phyloP scores from a whole-genome alignment of 2,329 filamentous ascomycete species.

The Arthrocladium fulminans region DNA sequence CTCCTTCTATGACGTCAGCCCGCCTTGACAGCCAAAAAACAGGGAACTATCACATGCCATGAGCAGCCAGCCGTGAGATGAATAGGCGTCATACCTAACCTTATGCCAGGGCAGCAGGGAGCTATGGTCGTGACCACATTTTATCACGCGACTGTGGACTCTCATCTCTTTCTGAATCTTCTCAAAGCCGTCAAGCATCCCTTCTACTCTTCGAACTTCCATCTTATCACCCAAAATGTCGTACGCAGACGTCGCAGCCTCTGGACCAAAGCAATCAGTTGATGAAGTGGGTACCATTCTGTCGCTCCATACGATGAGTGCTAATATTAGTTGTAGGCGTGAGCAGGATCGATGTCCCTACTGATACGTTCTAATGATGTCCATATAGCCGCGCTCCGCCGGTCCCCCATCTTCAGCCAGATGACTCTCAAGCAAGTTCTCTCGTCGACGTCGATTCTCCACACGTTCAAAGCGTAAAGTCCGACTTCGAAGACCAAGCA shows the following conservation, averaged over 20 bases:
- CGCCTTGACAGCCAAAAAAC: too few relatives aligned
- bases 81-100: background rate
- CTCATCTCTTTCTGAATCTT: too few relatives aligned
- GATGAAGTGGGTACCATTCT: conserved; percentile 34
- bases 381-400: conserved; percentile 33
- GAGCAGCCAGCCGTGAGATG: too few relatives aligned
- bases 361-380: background rate
- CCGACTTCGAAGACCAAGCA: conserved; percentile 34
- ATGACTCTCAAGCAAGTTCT: conserved; percentile 32
- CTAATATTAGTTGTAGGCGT: conserved; percentile 10
- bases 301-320: background rate
- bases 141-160: too few relatives aligned
- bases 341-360: background rate
- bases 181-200: background rate
- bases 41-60: too few relatives aligned
- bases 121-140: too few relatives aligned
- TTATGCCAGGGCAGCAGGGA: too few relatives aligned
- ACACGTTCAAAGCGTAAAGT: conserved; percentile 35
- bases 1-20: too few relatives aligned
- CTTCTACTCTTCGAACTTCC: too few relatives aligned
- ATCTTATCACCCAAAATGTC: conserved; percentile 35
- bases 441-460: conserved; percentile 41
- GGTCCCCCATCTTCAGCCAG: conserved; percentile 31
- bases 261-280: conserved; percentile 38
- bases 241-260: conserved; percentile 41